Evolutionary conservation across 495 filamentous ascomycete genomes (phyloP), one percentile per base, ranked within the genome.

Genomic region (Bacidia rubella): DNA sequence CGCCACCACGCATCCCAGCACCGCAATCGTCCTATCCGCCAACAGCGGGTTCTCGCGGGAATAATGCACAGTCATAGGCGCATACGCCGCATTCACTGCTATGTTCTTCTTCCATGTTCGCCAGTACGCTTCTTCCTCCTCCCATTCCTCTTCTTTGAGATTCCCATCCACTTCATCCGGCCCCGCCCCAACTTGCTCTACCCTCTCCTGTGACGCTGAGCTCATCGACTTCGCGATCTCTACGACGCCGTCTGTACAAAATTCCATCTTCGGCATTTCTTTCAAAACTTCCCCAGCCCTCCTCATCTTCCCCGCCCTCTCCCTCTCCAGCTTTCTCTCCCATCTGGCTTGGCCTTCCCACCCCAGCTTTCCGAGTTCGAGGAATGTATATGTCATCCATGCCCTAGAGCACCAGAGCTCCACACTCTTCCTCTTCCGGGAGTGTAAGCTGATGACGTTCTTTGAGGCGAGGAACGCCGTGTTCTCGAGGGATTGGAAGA

Each of bases 401-500:
- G 82, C 83, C 15, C 89, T 69, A 15, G 74, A 76, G 63, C 86
- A 86, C 86, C 85, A 93, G 29, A 81, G 60, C 66, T 76, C 80
- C 64, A 78, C 81, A 52, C 68, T 70, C 23, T 62, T 70, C 62
- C 77, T 70, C 48, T 66, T 64, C 50, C 72, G 60, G 3, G 76
- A 73, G 20, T 73, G 73, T 64, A 73, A 77, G 2, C 70, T 72
- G 25, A 94, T 60, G 0, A 95, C 73, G 17, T 78, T 78, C 58
- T 87, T 85, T 20, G 68, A 63, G 3, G 82, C 76, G 9, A 97
- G 74, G 68, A 85, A 95, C 9, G 82, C 84, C 4, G 73, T 79
- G 65, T 95, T 95, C 72, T 97, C 90, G 26, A 94, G 74, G 10
- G 73, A 62, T 66, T 96, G 90, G 70, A 83, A 89, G 3, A 73